Conservation (phyloP, 768 basidiomycete genomes). For the Suillus bovinus region DNA sequence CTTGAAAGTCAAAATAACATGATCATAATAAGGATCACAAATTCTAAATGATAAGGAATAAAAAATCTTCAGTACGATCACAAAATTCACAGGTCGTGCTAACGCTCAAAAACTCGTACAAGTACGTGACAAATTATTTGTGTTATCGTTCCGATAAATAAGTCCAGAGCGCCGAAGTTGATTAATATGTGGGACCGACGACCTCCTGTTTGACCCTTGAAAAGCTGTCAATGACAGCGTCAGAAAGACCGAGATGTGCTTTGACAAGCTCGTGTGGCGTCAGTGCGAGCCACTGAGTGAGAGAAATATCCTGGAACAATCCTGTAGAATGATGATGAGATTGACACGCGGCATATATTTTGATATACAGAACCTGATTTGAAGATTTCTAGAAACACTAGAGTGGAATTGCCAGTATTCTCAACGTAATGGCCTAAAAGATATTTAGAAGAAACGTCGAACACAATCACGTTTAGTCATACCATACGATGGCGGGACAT, state of each 20-base stretch:
- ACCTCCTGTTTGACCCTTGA: slow-evolving; percentile 53
- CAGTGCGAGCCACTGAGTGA: slow-evolving; percentile 63
- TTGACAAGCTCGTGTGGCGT: slow-evolving; percentile 60
- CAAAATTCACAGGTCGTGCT: slow-evolving; percentile 3
- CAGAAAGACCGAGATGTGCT: slow-evolving; percentile 57
- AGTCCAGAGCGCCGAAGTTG: not conserved
- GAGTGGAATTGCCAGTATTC: slow-evolving; percentile 60
- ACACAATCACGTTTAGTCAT: slow-evolving; percentile 6
- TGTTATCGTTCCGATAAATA: slow-evolving; percentile 4
- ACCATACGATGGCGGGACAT: slow-evolving; percentile 27
- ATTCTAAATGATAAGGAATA: slow-evolving; percentile 10
- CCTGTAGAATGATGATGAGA: slow-evolving; percentile 27
- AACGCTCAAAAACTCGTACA: slow-evolving; percentile 17
- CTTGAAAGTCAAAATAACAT: not conserved
- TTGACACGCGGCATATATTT: not conserved
- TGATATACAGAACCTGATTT: slow-evolving; percentile 42
- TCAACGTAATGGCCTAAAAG: slow-evolving; percentile 63
- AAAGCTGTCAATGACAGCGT: slow-evolving; percentile 48
- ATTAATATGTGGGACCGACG: slow-evolving; percentile 33
- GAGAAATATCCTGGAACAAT: slow-evolving; percentile 55
- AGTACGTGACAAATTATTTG: slow-evolving; percentile 9
- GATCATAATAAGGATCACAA: slow-evolving; percentile 2
- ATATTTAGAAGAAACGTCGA: not conserved
- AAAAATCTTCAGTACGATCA: not conserved
- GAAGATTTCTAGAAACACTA: slow-evolving; percentile 65